Evolutionary conservation across 2,329 filamentous ascomycete species (phyloP).

Genomic region (Penicillium sp.): DNA sequence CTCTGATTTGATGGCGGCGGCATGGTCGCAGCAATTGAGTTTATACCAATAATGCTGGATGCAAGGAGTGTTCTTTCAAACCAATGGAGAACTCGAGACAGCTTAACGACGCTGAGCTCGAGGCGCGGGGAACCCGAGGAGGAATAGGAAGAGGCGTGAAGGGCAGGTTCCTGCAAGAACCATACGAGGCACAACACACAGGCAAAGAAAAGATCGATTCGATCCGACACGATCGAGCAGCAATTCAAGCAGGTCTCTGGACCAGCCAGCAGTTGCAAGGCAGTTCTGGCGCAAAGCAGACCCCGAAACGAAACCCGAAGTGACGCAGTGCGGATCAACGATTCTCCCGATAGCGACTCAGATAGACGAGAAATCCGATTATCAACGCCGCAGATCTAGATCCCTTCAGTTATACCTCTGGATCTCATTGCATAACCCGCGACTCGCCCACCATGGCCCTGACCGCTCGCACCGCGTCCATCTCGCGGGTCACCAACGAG

Average conservation of each 20-base stretch:
- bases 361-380: constrained; percentile 18
- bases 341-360: constrained; percentile 23
- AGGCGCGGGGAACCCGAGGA: constrained; percentile 2
- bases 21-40: constrained; percentile 25
- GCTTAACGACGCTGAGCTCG: too few relatives aligned
- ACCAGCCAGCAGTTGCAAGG: too few relatives aligned
- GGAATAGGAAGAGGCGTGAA: too few relatives aligned
- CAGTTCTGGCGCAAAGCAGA: constrained; percentile 3
- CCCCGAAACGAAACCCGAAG: constrained; percentile 8
- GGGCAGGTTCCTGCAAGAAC: too few relatives aligned
- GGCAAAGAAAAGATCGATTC: too few relatives aligned
- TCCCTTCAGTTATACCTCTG: not conserved
- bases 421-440: not conserved
- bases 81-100: too few relatives aligned
- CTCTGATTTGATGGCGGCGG: constrained; percentile 42
- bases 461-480: constrained; percentile 68
- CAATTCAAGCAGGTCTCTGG: too few relatives aligned
- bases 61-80: constrained; percentile 5
- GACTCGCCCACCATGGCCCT: constrained; percentile 25
- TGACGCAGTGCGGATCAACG: constrained; percentile 20
- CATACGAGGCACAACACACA: too few relatives aligned
- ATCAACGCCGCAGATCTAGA: constrained; percentile 5
- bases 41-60: constrained; percentile 4
- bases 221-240: too few relatives aligned
- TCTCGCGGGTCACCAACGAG: constrained; percentile 93